Evolutionary conservation across 257 asterid genomes (phyloP).

Genomic region (Salvia hispanica): DNA sequence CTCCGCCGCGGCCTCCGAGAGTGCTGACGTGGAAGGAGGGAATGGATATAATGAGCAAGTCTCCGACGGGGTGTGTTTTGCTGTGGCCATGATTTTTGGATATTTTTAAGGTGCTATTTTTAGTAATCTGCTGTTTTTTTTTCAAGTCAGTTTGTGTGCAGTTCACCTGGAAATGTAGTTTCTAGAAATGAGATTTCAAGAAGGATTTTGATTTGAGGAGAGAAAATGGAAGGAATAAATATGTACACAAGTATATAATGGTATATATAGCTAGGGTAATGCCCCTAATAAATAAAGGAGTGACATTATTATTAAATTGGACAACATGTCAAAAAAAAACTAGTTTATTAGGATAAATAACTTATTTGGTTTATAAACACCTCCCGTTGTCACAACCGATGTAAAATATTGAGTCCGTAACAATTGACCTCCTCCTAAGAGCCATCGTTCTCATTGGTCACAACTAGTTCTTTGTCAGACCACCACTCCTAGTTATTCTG

Average conservation of each 20-base stretch:
- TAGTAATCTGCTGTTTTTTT: constrained; percentile 1
- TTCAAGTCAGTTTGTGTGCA: background rate
- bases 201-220: background rate
- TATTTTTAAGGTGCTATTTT: background rate
- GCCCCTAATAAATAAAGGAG: constrained; percentile 15
- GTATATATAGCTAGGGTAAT: background rate
- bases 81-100: background rate
- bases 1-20: background rate
- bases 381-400: no score
- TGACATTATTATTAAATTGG: background rate
- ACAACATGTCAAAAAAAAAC: no score
- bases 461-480: no score
- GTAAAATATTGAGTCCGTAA: no score
- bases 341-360: no score
- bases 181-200: background rate
- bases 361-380: no score
- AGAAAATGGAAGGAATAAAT: constrained; percentile 41
- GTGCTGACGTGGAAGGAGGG: no score
- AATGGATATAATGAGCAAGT: background rate
- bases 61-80: background rate
- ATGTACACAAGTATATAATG: constrained; percentile 7
- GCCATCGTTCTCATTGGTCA: no score
- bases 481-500: no score
- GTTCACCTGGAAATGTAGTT: background rate
- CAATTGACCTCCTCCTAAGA: no score